Evolutionary conservation across 2,329 filamentous ascomycete genomes (phyloP).

Genomic region (Tetracladium maxilliforme): DNA sequence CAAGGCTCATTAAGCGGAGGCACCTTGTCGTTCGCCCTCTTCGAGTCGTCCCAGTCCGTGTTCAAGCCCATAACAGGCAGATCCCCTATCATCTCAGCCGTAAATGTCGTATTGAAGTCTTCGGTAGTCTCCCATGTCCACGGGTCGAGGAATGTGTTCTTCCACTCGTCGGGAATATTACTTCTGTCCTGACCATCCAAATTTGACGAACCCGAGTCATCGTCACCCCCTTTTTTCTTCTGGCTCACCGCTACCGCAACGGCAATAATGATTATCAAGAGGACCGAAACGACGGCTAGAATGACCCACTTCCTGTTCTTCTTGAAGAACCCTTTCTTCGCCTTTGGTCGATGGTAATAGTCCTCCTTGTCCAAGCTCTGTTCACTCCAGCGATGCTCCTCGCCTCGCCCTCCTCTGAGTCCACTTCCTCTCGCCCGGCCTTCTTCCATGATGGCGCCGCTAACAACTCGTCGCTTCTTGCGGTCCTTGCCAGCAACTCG

Average conservation of each 20-base stretch:
- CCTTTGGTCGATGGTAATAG: too few species aligned
- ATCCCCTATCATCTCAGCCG: slow-evolving; percentile 66
- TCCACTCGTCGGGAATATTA: slow-evolving; percentile 49
- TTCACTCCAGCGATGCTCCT: too few species aligned
- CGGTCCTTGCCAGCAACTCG: too few species aligned
- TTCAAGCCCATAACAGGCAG: slow-evolving; percentile 86
- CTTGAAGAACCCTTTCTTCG: too few species aligned
- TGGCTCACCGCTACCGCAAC: slow-evolving; percentile 52
- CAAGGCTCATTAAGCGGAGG: slow-evolving; percentile 64
- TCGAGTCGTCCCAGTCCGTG: slow-evolving; percentile 72
- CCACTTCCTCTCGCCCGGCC: slow-evolving; percentile 21
- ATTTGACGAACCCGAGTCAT: too few species aligned
- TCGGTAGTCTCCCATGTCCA: slow-evolving; percentile 82
- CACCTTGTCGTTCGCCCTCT: slow-evolving; percentile 63
- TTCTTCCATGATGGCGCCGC: slow-evolving; percentile 56
- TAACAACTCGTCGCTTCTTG: slow-evolving; percentile 51
- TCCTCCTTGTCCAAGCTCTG: slow-evolving; percentile 20
- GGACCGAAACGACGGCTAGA: slow-evolving; percentile 32
- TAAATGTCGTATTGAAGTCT: slow-evolving; percentile 93
- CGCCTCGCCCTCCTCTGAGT: too few species aligned
- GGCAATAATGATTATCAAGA: slow-evolving; percentile 53
- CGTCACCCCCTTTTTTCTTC: too few species aligned
- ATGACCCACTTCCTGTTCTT: too few species aligned
- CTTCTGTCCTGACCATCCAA: slow-evolving; percentile 36
- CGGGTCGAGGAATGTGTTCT: slow-evolving; percentile 70